Conservation (phyloP, 306 rosid genomes). For the Cucumis melo region DNA sequence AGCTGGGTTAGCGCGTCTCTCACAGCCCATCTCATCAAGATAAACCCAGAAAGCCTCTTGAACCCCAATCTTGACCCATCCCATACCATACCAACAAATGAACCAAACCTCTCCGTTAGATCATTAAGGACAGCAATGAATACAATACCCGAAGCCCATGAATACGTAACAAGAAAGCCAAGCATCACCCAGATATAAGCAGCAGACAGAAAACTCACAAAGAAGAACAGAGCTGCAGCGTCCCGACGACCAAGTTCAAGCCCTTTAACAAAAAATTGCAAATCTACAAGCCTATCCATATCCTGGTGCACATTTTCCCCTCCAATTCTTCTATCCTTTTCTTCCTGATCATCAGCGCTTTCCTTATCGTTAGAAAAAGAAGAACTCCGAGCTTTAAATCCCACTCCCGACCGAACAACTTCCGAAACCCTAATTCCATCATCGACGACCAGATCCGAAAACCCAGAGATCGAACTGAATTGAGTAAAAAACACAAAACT, state of each 20-base stretch:
- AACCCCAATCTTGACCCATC: slow-evolving; percentile 84
- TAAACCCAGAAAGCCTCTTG: slow-evolving; percentile 86
- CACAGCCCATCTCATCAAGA: slow-evolving; percentile 93
- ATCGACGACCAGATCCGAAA: slow-evolving; percentile 49
- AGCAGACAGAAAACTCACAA: slow-evolving; percentile 57
- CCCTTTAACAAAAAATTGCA: slow-evolving; percentile 53
- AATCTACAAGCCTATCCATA: slow-evolving; percentile 33
- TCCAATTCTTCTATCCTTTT: slow-evolving; percentile 14
- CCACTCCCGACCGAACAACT: slow-evolving; percentile 48
- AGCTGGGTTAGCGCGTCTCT: slow-evolving; percentile 95
- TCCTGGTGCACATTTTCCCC: slow-evolving; percentile 24
- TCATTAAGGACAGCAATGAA: slow-evolving; percentile 56
- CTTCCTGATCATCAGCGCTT: slow-evolving; percentile 10
- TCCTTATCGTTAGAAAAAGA: slow-evolving; percentile 13
- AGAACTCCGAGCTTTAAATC: slow-evolving; percentile 26
- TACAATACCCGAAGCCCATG: slow-evolving; percentile 82
- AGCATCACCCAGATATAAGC: slow-evolving; percentile 82
- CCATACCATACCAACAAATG: slow-evolving; percentile 48
- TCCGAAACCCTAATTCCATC: slow-evolving; percentile 62
- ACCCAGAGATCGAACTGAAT: slow-evolving; percentile 30
- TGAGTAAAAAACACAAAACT: slow-evolving; percentile 30
- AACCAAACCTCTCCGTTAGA: slow-evolving; percentile 54
- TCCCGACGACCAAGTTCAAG: slow-evolving; percentile 69
- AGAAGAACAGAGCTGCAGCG: slow-evolving; percentile 47
- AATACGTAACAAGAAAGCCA: slow-evolving; percentile 70